phyloP scores from a whole-genome alignment of 2,329 filamentous ascomycete genomes.

The Pseudogymnoascus sp. region DNA sequence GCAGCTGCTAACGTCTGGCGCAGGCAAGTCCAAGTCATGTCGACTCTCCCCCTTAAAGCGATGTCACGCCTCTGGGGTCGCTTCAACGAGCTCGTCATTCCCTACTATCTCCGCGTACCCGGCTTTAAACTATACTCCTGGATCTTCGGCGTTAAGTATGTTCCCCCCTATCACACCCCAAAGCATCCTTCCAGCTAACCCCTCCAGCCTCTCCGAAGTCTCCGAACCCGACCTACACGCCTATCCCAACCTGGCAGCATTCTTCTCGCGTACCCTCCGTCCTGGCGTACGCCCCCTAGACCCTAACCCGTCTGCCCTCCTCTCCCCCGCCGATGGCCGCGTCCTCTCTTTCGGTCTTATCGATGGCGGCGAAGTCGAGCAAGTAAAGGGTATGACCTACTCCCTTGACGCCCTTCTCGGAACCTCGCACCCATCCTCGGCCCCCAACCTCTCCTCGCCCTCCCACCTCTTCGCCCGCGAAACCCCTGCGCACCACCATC shows the following conservation, averaged over 20 bases:
- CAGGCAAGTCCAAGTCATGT: conserved; percentile 67
- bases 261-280: conserved; percentile 95
- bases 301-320: conserved; percentile 66
- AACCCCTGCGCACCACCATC: conserved; percentile 6
- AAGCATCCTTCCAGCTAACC: conserved; percentile 16
- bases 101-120: conserved; percentile 62
- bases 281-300: conserved; percentile 81
- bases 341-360: conserved; percentile 90
- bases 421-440: conserved; percentile 44
- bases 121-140: conserved; percentile 69
- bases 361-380: conserved; percentile 88
- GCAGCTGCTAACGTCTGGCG: neutral
- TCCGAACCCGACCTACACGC: conserved; percentile 79
- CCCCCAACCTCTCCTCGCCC: conserved; percentile 27
- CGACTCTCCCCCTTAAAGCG: conserved; percentile 64
- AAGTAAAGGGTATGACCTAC: conserved; percentile 98
- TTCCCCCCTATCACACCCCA: neutral
- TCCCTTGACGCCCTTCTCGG: conserved; percentile 88
- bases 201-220: conserved; percentile 67
- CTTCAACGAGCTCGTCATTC: conserved; percentile 67
- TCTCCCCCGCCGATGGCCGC: conserved; percentile 85
- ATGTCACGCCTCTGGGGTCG: conserved; percentile 64
- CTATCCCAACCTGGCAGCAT: conserved; percentile 88
- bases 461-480: conserved; percentile 42
- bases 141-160: conserved; percentile 63